Evolutionary conservation across 1,284 basidiomycete genomes (phyloP).

Genomic region (Cryptococcus depauperatus): DNA sequence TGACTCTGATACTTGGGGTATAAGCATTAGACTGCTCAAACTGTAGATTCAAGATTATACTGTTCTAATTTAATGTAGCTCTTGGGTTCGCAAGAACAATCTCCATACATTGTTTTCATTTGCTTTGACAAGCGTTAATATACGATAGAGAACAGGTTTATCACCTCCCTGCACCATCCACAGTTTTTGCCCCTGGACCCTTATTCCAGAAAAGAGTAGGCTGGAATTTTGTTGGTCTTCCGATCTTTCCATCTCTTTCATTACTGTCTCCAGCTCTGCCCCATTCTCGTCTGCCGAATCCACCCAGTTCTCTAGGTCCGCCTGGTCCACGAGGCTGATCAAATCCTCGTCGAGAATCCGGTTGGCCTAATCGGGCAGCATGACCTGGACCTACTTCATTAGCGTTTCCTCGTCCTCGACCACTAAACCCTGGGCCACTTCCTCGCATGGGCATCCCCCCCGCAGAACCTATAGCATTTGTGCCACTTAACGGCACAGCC

Average conservation of each 20-base stretch:
- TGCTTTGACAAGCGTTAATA: neutral
- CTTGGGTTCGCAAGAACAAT: no score
- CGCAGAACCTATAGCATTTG: slow-evolving; percentile 8
- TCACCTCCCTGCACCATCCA: slow-evolving; percentile 3
- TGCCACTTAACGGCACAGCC: slow-evolving; percentile 11
- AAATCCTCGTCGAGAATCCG: neutral
- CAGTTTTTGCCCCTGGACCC: slow-evolving; percentile 23
- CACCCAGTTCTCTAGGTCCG: slow-evolving; percentile 2
- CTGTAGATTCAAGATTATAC: no score
- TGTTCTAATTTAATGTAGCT: no score
- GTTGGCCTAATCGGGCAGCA: neutral
- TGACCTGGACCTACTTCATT: no score
- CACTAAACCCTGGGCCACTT: slow-evolving; percentile 4
- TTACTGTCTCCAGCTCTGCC: slow-evolving; percentile 3
- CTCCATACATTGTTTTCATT: neutral
- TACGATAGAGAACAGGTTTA: no score
- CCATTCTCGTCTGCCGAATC: slow-evolving; percentile 2
- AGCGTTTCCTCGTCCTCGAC: no score
- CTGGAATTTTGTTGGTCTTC: slow-evolving; percentile 16
- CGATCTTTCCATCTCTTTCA: slow-evolving; percentile 4
- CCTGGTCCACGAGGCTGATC: neutral
- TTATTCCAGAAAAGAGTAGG: slow-evolving; percentile 23
- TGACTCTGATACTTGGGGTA: no score
- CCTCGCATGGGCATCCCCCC: neutral
- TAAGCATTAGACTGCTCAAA: no score